These are phyloP conservation scores for Mrakia frigida DNA, from an alignment of 768 basidiomycete genomes.

Conservation along the genomic window DNA sequence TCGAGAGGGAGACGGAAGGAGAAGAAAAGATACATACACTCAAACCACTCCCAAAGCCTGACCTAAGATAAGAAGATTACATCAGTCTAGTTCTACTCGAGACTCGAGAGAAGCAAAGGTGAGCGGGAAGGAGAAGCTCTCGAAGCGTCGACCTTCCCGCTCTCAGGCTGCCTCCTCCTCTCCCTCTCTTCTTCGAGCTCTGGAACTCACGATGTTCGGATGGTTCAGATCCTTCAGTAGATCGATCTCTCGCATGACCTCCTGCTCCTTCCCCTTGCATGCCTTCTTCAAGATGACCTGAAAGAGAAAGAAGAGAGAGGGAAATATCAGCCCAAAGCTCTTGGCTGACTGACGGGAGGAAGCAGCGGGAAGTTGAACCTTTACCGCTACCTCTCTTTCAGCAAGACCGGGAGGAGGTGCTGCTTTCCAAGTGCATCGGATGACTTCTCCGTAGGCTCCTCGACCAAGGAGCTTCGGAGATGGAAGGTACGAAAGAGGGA, in stretches of 20 bases:
- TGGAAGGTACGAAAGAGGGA: not conserved
- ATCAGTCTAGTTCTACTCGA: not conserved
- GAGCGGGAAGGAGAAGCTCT: too few relatives aligned
- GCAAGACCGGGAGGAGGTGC: constrained; percentile 36
- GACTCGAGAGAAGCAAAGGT: too few relatives aligned
- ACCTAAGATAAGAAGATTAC: constrained; percentile 53
- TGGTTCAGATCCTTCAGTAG: constrained; percentile 77
- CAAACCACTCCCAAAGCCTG: constrained; percentile 95
- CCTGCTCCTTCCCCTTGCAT: constrained; percentile 76
- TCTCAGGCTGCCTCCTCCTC: not conserved
- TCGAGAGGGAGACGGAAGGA: too few relatives aligned
- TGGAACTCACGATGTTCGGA: constrained; percentile 51
- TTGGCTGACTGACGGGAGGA: too few relatives aligned
- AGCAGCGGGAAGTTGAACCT: constrained; percentile 44
- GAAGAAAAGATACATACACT: constrained; percentile 57
- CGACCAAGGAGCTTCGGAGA: not conserved
- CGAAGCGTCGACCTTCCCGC: too few relatives aligned
- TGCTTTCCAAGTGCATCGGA: constrained; percentile 53
- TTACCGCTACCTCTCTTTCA: constrained; percentile 46
- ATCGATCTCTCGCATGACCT: constrained; percentile 88
- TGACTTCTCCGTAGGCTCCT: constrained; percentile 48
- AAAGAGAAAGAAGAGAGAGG: too few relatives aligned
- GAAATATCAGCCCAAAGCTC: too few relatives aligned
- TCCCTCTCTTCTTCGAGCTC: not conserved
- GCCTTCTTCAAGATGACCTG: constrained; percentile 83